Base-by-base conservation (phyloP, 106 monocot species). In the Allium sativum region DNA sequence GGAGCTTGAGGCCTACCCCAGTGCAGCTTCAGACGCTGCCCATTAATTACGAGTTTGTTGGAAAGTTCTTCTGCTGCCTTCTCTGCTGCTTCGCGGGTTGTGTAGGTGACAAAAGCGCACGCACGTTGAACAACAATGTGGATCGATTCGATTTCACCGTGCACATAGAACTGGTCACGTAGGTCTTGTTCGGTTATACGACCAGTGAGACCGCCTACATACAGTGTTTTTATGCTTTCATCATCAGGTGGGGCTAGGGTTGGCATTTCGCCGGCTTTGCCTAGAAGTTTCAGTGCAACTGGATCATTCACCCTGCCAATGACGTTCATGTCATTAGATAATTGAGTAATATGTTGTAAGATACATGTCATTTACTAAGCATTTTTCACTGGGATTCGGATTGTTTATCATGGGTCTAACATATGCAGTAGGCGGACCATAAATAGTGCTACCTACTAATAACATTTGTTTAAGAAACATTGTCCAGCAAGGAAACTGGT, bases 191-290 rank as follows among this genome's bases (percentile, higher is more conserved):
- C 98, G 0, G 80, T 81, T 52, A 99, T 72, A 10, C 92, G 67
- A 5, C 72, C 85, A 64, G 92, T 85, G 16, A 99, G 85, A 9
- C 98, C 98, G 2, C 98, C 92, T 3, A 99, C 83, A 19, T 99
- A 99, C 6, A 99, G 88, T 12, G 98, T 99, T 53, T 72, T 85
- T 70, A 99, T 88, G 74, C 76, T 81, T 70, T 99, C 98, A 47
- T 99, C 98, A 6, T 99, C 98, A 0, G 98, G 98, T 41, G 98
- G 88, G 53, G 74, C 74, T 12, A 99, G 65, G 10, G 98, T 78
- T 11, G 98, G 82, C 96, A 98, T 98, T 61, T 98, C 96, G 42
- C 96, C 96, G 5, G 92, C 96, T 88, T 92, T 99, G 65, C 61
- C 65, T 15, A 99, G 75, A 4, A 99, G 85, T 80, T 99, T 99